Conservation (phyloP, 768 basidiomycete genomes). For the Lyophyllum semitale region DNA sequence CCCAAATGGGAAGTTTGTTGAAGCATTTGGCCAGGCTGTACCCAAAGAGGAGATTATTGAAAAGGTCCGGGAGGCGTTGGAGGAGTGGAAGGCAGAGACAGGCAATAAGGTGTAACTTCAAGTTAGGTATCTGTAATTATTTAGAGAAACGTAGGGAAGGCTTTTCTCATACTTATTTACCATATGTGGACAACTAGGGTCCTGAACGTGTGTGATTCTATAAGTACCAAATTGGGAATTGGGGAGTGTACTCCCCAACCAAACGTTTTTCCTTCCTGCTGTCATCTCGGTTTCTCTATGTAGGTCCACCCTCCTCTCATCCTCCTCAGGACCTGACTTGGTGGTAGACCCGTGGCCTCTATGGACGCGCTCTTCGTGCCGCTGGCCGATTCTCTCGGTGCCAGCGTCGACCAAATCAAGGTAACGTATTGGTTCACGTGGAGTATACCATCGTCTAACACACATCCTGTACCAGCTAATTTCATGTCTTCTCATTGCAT, state of each 20-base stretch:
- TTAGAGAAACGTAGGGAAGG: not conserved
- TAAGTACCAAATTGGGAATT: slow-evolving; percentile 3
- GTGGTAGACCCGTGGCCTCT: not conserved
- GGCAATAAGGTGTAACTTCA: slow-evolving; percentile 37
- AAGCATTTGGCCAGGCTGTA: slow-evolving; percentile 91
- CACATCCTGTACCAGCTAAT: slow-evolving; percentile 62
- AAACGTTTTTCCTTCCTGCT: slow-evolving; percentile 13
- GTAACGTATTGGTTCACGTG: slow-evolving; percentile 33
- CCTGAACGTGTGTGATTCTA: not conserved
- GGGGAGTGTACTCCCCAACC: slow-evolving; percentile 5
- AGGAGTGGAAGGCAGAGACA: slow-evolving; percentile 43
- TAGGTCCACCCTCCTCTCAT: not conserved
- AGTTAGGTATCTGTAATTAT: not conserved
- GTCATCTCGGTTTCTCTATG: slow-evolving; percentile 1
- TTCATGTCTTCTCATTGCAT: slow-evolving; percentile 80
- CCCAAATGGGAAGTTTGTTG: slow-evolving; percentile 89
- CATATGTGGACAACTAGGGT: not conserved
- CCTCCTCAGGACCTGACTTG: not conserved
- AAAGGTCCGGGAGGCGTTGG: slow-evolving; percentile 54
- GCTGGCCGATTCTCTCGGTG: slow-evolving; percentile 63
- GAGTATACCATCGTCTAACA: not conserved
- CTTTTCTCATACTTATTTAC: not conserved
- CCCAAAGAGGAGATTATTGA: slow-evolving; percentile 67
- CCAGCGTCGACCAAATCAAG: slow-evolving; percentile 84
- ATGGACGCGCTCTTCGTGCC: slow-evolving; percentile 66